Evolutionary conservation across 129 eudicot genomes (phyloP), one percentile per base, ranked within the genome.

Genomic region (Kitagawia praeruptora): DNA sequence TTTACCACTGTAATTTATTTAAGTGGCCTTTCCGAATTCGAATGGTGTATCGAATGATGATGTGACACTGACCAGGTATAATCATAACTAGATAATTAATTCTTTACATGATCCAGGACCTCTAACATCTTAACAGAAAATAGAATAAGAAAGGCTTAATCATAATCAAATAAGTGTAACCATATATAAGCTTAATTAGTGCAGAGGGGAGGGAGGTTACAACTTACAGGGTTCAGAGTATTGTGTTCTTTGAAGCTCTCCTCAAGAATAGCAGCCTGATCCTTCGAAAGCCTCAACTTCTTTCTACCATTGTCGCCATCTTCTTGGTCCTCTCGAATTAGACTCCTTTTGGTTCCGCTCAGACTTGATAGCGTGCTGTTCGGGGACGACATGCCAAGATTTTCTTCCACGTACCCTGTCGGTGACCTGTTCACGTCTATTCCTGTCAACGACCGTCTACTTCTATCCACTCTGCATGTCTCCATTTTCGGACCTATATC

Each of bases 181-280:
- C 11, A 6, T 42, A 7, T 42, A 7, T 42, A 8, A 42, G 7
- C 45, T 8, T 6, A 34, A 34, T 34, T 34, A 46, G 49, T 11
- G 12, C 49, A 46, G 15, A 46, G 15, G 42, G 42, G 6, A 40
- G 42, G 49, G 49, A 46, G 12, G 49, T 46, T 10, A 46, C 49
- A 46, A 84, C 97, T 83, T 87, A 94, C 98, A 9, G 96, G 97
- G 53, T 94, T 94, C n/a, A 94, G 96, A n/a, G 97, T 94, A 82
- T 85, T 94, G 85, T 94, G 98, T 67, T 95, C 98, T 75, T 95
- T 95, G 88, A 95, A 95, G 88, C 91, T 95, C 51, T 95, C 98
- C 74, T 95, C 98, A 9, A 95, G 96, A 27, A 95, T 81, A 67
- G 92, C 96, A 45, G 98, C 89, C 78, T 95, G 98, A 11, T 95